phyloP scores from a whole-genome alignment of 2,329 filamentous ascomycete species.

The Pseudogymnoascus sp. region DNA sequence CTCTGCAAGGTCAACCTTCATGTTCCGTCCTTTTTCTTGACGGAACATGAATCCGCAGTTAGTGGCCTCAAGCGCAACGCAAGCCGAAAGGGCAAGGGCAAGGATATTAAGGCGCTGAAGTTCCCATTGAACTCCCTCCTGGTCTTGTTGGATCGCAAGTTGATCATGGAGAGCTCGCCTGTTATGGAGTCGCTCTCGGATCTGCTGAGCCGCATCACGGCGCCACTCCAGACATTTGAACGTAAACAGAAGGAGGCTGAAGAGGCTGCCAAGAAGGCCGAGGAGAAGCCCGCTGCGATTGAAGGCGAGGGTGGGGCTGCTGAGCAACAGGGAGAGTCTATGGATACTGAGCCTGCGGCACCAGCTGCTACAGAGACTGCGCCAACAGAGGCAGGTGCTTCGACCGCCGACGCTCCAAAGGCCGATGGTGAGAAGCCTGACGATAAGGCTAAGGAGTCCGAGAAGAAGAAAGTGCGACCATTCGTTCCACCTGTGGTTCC shows the following conservation, averaged over 20 bases:
- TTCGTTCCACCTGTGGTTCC: conserved; percentile 81
- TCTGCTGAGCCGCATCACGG: conserved; percentile 79
- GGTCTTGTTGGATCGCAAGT: conserved; percentile 78
- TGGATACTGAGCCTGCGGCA: conserved; percentile 18
- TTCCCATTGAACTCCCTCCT: conserved; percentile 90
- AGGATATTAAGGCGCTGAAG: conserved; percentile 75
- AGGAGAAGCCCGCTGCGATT: conserved; percentile 31
- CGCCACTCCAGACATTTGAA: conserved; percentile 73
- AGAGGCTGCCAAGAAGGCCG: conserved; percentile 43
- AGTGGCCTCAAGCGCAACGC: conserved; percentile 68
- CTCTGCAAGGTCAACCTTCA: conserved; percentile 74
- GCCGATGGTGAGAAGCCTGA: conserved; percentile 15
- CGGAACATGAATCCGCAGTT: conserved; percentile 74
- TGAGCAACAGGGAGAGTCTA: conserved; percentile 13
- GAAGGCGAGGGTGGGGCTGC: conserved; percentile 17
- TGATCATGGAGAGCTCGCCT: conserved; percentile 93
- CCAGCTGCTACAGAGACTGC: conserved; percentile 15
- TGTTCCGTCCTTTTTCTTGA: conserved; percentile 85
- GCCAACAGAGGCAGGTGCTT: conserved; percentile 15
- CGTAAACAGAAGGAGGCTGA: conserved; percentile 72
- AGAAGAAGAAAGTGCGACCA: conserved; percentile 38
- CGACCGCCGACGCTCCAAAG: conserved; percentile 15
- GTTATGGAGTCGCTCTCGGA: conserved; percentile 92
- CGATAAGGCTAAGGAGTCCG: conserved; percentile 21
- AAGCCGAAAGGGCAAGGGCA: conserved; percentile 79